phyloP scores from a whole-genome alignment of 2,329 filamentous ascomycete species.

The Colletotrichum gigasporum region DNA sequence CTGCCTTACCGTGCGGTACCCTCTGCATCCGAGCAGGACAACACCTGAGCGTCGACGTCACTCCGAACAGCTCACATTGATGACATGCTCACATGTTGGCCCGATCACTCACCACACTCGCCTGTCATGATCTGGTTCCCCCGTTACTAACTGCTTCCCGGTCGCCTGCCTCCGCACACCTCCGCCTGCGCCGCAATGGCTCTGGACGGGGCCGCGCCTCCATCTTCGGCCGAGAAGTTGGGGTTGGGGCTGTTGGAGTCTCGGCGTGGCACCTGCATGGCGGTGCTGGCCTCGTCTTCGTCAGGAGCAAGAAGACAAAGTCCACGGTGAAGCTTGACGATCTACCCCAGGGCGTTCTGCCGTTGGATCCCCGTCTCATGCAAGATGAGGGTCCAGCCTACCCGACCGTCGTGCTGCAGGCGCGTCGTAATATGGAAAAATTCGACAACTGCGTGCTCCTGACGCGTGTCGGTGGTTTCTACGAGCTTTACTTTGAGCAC shows the following conservation, averaged over 20 bases:
- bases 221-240: neutral
- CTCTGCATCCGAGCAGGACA: conserved; percentile 3
- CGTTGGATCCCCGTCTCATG: conserved; percentile 50
- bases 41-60: conserved; percentile 5
- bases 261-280: conserved; percentile 10
- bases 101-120: conserved; percentile 27
- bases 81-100: conserved; percentile 32
- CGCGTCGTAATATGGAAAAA: conserved; percentile 86
- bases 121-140: conserved; percentile 23
- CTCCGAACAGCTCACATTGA: conserved; percentile 27
- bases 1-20: neutral
- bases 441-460: conserved; percentile 91
- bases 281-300: neutral
- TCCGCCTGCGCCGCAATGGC: conserved; percentile 21
- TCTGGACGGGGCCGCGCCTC: conserved; percentile 1
- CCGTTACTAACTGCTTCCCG: conserved; percentile 5
- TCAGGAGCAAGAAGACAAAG: conserved; percentile 64
- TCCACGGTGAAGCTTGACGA: conserved; percentile 64
- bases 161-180: conserved; percentile 6
- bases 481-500: conserved; percentile 97
- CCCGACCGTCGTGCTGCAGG: conserved; percentile 89
- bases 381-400: conserved; percentile 66
- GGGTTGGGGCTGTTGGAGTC: neutral
- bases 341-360: conserved; percentile 63
- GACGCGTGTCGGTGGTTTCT: conserved; percentile 94